phyloP scores from a whole-genome alignment of 257 asterid species.

The Solanum pennellii region DNA sequence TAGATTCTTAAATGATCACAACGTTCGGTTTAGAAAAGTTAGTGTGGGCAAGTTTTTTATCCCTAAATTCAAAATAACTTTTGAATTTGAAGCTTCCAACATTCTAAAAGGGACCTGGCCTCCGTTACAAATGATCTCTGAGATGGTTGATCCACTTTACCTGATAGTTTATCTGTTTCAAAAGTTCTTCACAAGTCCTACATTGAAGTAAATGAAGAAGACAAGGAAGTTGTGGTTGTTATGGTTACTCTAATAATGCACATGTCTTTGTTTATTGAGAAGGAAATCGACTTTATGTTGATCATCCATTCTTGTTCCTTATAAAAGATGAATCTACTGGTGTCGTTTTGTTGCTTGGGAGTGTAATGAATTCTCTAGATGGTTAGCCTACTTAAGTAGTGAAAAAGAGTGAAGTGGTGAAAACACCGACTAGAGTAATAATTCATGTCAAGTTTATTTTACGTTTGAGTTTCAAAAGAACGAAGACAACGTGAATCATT shows the following conservation, averaged over 20 bases:
- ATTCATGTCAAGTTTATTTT: no score
- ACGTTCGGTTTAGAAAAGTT: constrained; percentile 2
- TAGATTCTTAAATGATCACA: constrained; percentile 6
- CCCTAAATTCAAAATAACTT: constrained; percentile 19
- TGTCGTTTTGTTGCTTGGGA: constrained; percentile 35
- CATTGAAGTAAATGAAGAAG: constrained; percentile 16
- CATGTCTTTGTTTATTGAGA: background rate
- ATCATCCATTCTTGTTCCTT: constrained; percentile 40
- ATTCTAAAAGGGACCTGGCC: constrained; percentile 6
- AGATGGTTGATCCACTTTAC: constrained; percentile 1
- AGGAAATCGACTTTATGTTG: constrained; percentile 34
- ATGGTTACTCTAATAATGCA: no score
- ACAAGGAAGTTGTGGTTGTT: constrained; percentile 11
- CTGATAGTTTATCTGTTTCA: constrained; percentile 1
- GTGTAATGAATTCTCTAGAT: constrained; percentile 23
- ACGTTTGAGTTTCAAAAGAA: background rate
- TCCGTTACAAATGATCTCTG: no score
- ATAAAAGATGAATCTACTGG: constrained; percentile 40
- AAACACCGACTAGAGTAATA: no score
- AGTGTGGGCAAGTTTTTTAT: constrained; percentile 6
- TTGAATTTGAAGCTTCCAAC: constrained; percentile 26
- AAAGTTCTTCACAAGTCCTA: background rate
- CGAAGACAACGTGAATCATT: background rate
- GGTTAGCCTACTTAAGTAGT: background rate
- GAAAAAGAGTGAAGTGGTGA: no score